Conservation (phyloP, 2,329 filamentous ascomycete species). For the Aspergillus quadricinctus region DNA sequence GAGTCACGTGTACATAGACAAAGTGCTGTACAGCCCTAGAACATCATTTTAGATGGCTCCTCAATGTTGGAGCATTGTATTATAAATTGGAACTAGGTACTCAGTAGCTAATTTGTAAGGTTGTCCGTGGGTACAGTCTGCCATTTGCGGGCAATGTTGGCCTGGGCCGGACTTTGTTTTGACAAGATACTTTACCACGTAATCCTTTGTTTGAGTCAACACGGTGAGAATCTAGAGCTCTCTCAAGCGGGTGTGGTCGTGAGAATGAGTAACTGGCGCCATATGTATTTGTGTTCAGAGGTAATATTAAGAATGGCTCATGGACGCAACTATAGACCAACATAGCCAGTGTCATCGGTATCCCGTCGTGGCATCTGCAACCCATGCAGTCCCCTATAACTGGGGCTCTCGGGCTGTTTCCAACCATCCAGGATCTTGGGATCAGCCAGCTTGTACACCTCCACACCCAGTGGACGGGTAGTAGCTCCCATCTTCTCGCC, state of each 20-base stretch:
- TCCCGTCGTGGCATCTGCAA: constrained; percentile 48
- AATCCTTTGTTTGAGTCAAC: too few species aligned
- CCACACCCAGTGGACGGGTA: constrained; percentile 70
- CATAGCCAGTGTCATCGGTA: constrained; percentile 21
- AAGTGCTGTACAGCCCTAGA: not conserved
- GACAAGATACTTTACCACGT: too few species aligned
- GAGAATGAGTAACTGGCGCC: too few species aligned
- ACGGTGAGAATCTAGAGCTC: too few species aligned
- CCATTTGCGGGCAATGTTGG: too few species aligned
- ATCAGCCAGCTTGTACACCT: constrained; percentile 63
- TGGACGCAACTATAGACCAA: constrained; percentile 19
- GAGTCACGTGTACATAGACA: not conserved
- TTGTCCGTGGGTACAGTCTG: not conserved
- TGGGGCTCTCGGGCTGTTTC: constrained; percentile 56
- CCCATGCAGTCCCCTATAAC: constrained; percentile 64
- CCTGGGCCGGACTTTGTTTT: too few species aligned
- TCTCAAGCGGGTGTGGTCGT: too few species aligned
- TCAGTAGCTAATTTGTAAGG: too few species aligned
- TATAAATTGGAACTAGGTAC: not conserved
- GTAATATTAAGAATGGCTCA: too few species aligned
- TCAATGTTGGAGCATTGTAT: not conserved
- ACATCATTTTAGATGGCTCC: not conserved
- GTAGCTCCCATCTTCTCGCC: constrained; percentile 58
- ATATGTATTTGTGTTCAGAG: too few species aligned
- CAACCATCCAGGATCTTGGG: constrained; percentile 55